Base-by-base conservation (phyloP, 148 eudicot species). In the Chenopodium suecicum region DNA sequence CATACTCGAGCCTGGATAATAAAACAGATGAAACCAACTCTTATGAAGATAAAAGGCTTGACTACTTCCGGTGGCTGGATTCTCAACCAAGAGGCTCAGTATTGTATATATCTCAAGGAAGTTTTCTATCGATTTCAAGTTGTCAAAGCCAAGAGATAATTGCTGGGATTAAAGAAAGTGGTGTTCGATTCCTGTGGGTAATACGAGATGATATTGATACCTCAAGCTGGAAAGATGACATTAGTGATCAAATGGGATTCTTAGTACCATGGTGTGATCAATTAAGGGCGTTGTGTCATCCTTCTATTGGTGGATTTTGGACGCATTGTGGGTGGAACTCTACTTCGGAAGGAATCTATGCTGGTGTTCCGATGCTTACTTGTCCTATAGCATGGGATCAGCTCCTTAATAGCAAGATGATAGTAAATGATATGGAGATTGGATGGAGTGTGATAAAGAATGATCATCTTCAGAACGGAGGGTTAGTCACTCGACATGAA, bases 271-370 rank as follows among this genome's bases (percentile, higher is more conserved):
- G 96, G 96, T 90, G 93, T 41, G 91, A 90, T 66, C 85, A 83
- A n/a, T 25, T 82, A 2, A 82, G 46, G 71, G 84, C 90, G 56
- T 73, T 90, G 66, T 84, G 85, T 37, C 92, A 91, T 74, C 83
- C 85, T 46, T 80, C 90, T 14, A 54, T 88, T 0, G 90, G 92
- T 0, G 91, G 88, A 25, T 91, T 91, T 70, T 90, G 86, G 91
- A 80, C 92, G 7, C 94, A 89, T 29, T 90, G 89, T 56, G 92
- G 91, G 1, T 91, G 91, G 94, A 91, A 87, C 70, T 91, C 94
- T 0, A 87, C 88, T 20, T 85, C 68, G 31, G 92, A 91, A 81
- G 86, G 84, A 50, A 79, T 80, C 0, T 88, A 82, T 44, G 85
- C 88, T 0, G 91, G 94, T 2, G 77, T 89, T 60, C 94, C 90